Evolutionary conservation across 768 basidiomycete genomes (phyloP).

Genomic region (Calocybe indica): DNA sequence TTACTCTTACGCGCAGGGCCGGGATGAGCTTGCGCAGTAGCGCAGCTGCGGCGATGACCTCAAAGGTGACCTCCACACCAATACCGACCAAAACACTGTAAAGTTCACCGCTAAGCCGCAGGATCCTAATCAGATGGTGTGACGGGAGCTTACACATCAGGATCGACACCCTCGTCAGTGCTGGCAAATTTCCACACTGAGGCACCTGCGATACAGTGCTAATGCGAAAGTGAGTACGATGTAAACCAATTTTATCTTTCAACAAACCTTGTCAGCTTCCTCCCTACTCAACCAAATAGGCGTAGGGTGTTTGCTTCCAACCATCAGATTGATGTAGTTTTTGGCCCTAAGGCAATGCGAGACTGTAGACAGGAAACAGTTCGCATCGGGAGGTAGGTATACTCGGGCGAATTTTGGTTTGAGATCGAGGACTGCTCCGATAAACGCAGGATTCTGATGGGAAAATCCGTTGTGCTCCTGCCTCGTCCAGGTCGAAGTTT

Average conservation of each 20-base stretch:
- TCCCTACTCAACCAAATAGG: constrained; percentile 75
- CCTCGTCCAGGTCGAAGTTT: constrained; percentile 82
- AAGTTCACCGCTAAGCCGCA: constrained; percentile 4
- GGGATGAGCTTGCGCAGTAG: constrained; percentile 68
- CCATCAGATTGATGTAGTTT: constrained; percentile 85
- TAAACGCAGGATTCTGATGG: constrained; percentile 82
- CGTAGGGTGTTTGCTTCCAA: constrained; percentile 81
- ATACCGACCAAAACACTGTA: constrained; percentile 77
- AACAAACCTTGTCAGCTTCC: constrained; percentile 59
- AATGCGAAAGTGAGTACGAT: constrained; percentile 7
- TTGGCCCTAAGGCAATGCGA: constrained; percentile 80
- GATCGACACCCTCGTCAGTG: constrained; percentile 61
- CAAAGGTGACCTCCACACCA: constrained; percentile 85
- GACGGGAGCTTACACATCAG: constrained; percentile 52
- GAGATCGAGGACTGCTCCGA: constrained; percentile 78
- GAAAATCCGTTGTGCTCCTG: constrained; percentile 91
- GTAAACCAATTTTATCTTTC: neutral
- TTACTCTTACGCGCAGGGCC: constrained; percentile 73
- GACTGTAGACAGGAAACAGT: constrained; percentile 78
- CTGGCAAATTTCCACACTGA: constrained; percentile 85
- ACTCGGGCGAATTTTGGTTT: constrained; percentile 69
- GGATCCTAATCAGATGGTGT: neutral
- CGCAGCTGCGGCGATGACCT: constrained; percentile 82
- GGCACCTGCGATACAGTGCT: constrained; percentile 85
- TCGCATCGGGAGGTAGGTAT: constrained; percentile 87